Evolutionary conservation across 495 filamentous ascomycete species (phyloP), one percentile per base, ranked within the genome.

Genomic region (Tuber brumale): DNA sequence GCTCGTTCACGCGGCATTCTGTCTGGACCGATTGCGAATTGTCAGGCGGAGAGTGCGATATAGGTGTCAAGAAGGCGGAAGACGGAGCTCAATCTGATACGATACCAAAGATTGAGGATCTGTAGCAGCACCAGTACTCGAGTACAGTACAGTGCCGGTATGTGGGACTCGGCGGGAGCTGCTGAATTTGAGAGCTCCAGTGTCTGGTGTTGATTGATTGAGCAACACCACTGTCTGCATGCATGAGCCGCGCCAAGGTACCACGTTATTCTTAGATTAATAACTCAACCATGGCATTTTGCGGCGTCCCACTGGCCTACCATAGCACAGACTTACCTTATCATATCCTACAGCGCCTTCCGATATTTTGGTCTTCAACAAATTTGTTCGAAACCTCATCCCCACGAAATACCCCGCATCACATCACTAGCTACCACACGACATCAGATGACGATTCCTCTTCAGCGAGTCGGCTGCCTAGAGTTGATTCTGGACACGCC

Each of bases 401-500:
- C 57, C 31, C 27, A 66, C 14, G 27, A 35, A 66, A 66, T 66
- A 66, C 57, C 57, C 57, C 57, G 57, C 57, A 66, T 66, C 57
- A 35, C 57, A 66, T 31, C 27, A 35, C 57, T 66, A 27, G 57
- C 57, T 66, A 66, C 74, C 75, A 51, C 70, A 48, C 46, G 19
- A 70, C 76, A 73, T 83, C 51, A 70, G 82, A 86, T 78, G 70
- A 46, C 78, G 73, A 73, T 84, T 72, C 72, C 72, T 43, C 78
- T 85, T 71, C 79, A 79, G 45, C 78, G 84, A 70, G 72, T 80
- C 27, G 75, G 80, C 23, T 80, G 72, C 41, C 75, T 86, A 43
- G 41, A 83, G 23, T 76, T 86, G 57, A 76, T 81, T 41, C 75
- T 85, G 70, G 76, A 85, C 69, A 85, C 85, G 23, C 85, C 84